Evolutionary conservation across 2,329 filamentous ascomycete species (phyloP).

Genomic region (Phyllosticta capitalensis): DNA sequence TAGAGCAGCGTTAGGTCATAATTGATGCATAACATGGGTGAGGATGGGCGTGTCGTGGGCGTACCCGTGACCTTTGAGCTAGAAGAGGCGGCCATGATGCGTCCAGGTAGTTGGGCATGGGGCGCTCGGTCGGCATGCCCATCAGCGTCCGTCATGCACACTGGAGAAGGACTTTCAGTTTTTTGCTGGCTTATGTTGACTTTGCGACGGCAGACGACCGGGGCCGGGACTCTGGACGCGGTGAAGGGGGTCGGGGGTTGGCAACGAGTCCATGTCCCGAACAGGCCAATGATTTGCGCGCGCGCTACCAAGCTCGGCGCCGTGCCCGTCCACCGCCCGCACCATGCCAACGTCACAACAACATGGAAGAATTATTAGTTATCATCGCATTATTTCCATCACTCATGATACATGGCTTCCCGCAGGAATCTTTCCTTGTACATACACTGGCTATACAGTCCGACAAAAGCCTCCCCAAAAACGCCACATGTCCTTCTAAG

Average conservation of each 20-base stretch:
- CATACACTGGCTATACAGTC: neutral
- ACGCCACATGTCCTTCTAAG: neutral
- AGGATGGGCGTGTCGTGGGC: conserved; percentile 2
- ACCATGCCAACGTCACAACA: neutral
- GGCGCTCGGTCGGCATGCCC: conserved; percentile 5
- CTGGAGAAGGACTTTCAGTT: neutral
- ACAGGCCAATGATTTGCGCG: neutral
- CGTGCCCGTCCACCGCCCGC: neutral
- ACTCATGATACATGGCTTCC: neutral
- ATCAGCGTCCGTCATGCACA: neutral
- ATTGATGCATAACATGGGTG: neutral
- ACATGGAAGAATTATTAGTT: too few species aligned
- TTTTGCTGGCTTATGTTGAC: neutral
- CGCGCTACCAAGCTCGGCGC: neutral
- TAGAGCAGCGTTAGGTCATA: conserved; percentile 32
- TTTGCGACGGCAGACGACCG: neutral
- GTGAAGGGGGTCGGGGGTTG: neutral
- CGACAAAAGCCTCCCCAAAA: neutral
- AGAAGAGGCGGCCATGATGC: conserved; percentile 30
- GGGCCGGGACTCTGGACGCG: neutral
- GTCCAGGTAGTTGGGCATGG: neutral
- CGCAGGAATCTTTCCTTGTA: neutral
- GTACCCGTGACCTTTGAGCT: conserved; percentile 45
- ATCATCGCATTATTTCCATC: neutral
- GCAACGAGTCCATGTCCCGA: neutral